These are phyloP conservation scores for Podaxis carcinomalis DNA, from an alignment of 768 basidiomycete genomes.

Conservation along the genomic window DNA sequence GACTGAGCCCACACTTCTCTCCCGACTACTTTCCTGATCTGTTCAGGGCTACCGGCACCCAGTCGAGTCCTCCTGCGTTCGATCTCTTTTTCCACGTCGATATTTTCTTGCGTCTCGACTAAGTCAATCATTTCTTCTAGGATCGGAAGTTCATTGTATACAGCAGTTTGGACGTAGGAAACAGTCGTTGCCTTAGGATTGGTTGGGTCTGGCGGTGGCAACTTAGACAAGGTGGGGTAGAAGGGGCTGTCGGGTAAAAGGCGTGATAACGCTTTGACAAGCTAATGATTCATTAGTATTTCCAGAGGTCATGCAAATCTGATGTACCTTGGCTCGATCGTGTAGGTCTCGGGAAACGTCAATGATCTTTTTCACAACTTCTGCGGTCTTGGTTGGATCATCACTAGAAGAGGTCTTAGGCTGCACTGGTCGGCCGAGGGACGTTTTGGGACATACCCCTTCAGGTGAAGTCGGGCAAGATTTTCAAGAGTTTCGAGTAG, in stretches of 20 bases:
- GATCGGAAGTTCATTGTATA: conserved; percentile 67
- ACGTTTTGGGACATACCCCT: conserved; percentile 40
- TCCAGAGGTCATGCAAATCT: conserved; percentile 1
- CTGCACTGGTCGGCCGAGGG: background rate
- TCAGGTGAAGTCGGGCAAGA: conserved; percentile 54
- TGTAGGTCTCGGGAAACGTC: conserved; percentile 35
- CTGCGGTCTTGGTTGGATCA: conserved; percentile 78
- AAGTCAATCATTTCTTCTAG: conserved; percentile 69
- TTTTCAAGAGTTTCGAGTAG: conserved; percentile 48
- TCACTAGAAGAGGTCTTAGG: conserved; percentile 36
- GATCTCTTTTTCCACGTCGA: conserved; percentile 59
- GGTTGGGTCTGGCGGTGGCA: conserved; percentile 77
- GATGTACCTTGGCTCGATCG: conserved; percentile 50
- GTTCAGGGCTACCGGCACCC: conserved; percentile 56
- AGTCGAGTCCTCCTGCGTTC: conserved; percentile 76
- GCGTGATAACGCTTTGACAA: conserved; percentile 60
- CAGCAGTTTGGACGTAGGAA: conserved; percentile 50
- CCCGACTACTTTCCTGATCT: conserved; percentile 59
- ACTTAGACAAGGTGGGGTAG: conserved; percentile 53
- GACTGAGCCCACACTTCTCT: conserved; percentile 62
- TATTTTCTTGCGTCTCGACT: conserved; percentile 59
- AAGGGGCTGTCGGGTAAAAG: conserved; percentile 73
- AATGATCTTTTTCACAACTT: conserved; percentile 74
- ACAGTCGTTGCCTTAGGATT: conserved; percentile 63
- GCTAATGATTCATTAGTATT: conserved; percentile 31